Evolutionary conservation across 2,329 filamentous ascomycete genomes (phyloP).

Genomic region (Epichloe gansuensis): DNA sequence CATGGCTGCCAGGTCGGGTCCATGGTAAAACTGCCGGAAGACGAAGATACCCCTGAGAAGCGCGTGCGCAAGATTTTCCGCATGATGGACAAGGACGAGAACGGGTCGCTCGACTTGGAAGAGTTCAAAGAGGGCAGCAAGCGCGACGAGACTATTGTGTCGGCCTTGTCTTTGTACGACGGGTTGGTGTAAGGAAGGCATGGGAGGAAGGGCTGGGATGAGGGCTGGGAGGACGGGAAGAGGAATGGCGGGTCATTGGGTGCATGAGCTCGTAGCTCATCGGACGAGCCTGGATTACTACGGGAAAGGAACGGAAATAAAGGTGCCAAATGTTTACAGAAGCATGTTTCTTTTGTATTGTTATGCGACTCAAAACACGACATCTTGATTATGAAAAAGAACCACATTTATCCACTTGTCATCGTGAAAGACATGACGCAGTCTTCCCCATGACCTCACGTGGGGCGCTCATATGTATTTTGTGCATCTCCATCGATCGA

Average conservation of each 20-base stretch:
- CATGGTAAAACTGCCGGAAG: conserved; percentile 97
- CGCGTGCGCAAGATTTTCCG: conserved; percentile 95
- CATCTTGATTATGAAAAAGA: background rate
- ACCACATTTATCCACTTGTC: too few relatives aligned
- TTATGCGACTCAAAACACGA: background rate
- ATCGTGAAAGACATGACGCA: too few relatives aligned
- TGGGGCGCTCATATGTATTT: too few relatives aligned
- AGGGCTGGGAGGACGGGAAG: background rate
- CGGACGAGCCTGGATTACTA: background rate
- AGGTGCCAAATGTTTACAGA: background rate
- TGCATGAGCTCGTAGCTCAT: background rate
- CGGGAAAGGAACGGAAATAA: background rate
- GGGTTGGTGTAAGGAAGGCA: conserved; percentile 57
- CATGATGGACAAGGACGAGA: conserved; percentile 99
- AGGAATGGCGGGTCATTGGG: background rate
- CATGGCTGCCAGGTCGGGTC: conserved; percentile 61
- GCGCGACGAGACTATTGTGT: conserved; percentile 97
- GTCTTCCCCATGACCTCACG: too few relatives aligned
- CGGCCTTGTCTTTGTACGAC: conserved; percentile 89
- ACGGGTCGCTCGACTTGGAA: conserved; percentile 88
- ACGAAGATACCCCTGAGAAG: conserved; percentile 98
- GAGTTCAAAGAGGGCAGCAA: conserved; percentile 99
- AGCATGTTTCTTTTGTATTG: conserved; percentile 5
- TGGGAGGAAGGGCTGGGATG: too few relatives aligned
- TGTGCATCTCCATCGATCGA: too few relatives aligned